Conservation (phyloP, 108 stramenopile genomes). For the Skeletonema marinoi region DNA sequence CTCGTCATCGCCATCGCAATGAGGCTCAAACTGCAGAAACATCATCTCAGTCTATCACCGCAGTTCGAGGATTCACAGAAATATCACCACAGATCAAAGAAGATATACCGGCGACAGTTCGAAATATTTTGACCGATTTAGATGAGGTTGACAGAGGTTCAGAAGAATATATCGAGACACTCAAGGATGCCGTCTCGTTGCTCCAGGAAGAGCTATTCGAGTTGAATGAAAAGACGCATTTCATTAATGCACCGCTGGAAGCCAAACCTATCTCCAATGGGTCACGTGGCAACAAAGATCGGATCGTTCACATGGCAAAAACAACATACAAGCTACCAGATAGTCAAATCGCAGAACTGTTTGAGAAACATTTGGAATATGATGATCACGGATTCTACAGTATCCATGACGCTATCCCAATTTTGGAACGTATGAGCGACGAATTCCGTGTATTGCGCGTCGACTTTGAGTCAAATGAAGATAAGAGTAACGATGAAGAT, state of each 20-base stretch:
- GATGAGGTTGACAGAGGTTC: neutral
- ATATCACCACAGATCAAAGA: neutral
- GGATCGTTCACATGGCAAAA: conserved; percentile 2
- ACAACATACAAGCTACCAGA: conserved; percentile 6
- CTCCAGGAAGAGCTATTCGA: conserved; percentile 20
- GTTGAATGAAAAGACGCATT: conserved; percentile 2
- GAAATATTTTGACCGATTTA: neutral
- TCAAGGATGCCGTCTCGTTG: conserved; percentile 4
- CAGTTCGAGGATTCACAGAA: neutral
- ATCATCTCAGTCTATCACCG: neutral
- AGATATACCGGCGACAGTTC: neutral
- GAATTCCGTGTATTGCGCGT: neutral
- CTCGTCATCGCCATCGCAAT: neutral
- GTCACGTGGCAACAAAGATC: conserved; percentile 20
- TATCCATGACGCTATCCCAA: conserved; percentile 26
- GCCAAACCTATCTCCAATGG: neutral
- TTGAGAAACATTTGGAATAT: neutral
- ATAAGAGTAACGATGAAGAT: neutral
- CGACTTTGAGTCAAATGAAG: neutral
- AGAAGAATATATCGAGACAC: conserved; percentile 11
- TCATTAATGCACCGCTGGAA: neutral
- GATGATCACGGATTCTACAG: conserved; percentile 24
- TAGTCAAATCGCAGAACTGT: conserved; percentile 12
- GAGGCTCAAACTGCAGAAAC: neutral
- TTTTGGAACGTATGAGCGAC: neutral